Conservation (phyloP, 2,329 filamentous ascomycete species). For the Clonostachys chloroleuca region DNA sequence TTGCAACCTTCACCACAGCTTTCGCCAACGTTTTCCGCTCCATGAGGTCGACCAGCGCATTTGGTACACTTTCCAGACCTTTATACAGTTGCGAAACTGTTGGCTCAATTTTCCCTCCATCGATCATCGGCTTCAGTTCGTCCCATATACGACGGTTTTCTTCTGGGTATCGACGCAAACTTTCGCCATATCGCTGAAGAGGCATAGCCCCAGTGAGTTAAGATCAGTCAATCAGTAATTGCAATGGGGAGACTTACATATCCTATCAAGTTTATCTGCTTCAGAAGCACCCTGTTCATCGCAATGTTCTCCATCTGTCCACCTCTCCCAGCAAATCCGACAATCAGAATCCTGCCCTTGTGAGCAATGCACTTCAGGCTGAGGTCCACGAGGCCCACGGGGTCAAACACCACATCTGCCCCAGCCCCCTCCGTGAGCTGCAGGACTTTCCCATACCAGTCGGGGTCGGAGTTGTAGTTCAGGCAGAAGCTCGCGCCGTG, state of each 20-base stretch:
- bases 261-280: slow-evolving; percentile 45
- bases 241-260: slow-evolving; percentile 32
- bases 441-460: slow-evolving; percentile 49
- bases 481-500: slow-evolving; percentile 36
- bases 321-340: slow-evolving; percentile 52
- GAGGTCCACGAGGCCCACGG: slow-evolving; percentile 50
- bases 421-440: slow-evolving; percentile 40
- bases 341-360: slow-evolving; percentile 47
- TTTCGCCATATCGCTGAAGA: slow-evolving; percentile 50
- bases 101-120: slow-evolving; percentile 40
- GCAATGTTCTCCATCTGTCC: slow-evolving; percentile 48
- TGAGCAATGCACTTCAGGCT: slow-evolving; percentile 50
- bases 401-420: slow-evolving; percentile 54
- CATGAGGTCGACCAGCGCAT: slow-evolving; percentile 45
- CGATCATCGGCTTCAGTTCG: slow-evolving; percentile 41
- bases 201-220: too few relatives aligned
- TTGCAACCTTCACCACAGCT: slow-evolving; percentile 40
- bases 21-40: slow-evolving; percentile 49
- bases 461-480: slow-evolving; percentile 23
- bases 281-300: slow-evolving; percentile 50
- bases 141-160: slow-evolving; percentile 44
- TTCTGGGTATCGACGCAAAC: slow-evolving; percentile 39
- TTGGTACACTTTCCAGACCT: slow-evolving; percentile 42
- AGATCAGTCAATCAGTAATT: not conserved
- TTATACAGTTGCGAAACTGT: slow-evolving; percentile 44